Percentiles rank a stretch among this genome's conserved stretches.
Conservation (phyloP, 768 basidiomycete genomes). For the Clavaria fumosa region DNA sequence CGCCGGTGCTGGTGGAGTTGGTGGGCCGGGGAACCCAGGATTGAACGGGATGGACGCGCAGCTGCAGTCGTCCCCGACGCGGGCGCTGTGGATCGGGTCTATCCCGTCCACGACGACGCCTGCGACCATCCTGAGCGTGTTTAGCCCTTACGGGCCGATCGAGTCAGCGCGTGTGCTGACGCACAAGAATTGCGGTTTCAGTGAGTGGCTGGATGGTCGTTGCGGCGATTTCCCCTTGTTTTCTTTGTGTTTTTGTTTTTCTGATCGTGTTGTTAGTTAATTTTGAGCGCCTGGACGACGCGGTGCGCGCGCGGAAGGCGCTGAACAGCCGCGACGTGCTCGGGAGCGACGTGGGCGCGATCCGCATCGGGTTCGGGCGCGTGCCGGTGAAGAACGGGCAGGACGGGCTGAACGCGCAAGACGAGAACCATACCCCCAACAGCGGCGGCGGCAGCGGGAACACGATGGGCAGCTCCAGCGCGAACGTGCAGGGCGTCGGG, state of each 20-base stretch:
- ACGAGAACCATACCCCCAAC: conserved; percentile 48
- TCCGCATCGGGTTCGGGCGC: conserved; percentile 93
- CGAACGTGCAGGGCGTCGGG: conserved; percentile 68
- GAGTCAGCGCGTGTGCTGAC: conserved; percentile 93
- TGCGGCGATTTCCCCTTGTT: conserved; percentile 8
- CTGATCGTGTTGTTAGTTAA: no score
- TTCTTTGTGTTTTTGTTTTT: no score
- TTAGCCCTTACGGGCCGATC: conserved; percentile 94
- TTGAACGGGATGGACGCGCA: conserved; percentile 69
- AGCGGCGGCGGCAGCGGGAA: no score
- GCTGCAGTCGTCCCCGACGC: conserved; percentile 79
- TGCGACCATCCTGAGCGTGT: conserved; percentile 86
- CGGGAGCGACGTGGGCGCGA: conserved; percentile 91
- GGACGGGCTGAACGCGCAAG: conserved; percentile 40
- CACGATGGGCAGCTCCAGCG: no score
- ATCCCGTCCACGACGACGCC: conserved; percentile 94
- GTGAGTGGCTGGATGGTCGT: conserved; percentile 25
- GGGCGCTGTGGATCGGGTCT: conserved; percentile 95
- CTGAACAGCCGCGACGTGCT: conserved; percentile 92
- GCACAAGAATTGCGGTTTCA: conserved; percentile 94
- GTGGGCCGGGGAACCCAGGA: conserved; percentile 31
- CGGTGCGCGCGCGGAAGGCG: conserved; percentile 88
- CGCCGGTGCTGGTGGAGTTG: conserved; percentile 29
- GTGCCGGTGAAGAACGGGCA: conserved; percentile 84
- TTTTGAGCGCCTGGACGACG: conserved; percentile 94